Evolutionary conservation across 495 filamentous ascomycete genomes (phyloP), one percentile per base, ranked within the genome.

Genomic region (Lineolata rhizophorae): DNA sequence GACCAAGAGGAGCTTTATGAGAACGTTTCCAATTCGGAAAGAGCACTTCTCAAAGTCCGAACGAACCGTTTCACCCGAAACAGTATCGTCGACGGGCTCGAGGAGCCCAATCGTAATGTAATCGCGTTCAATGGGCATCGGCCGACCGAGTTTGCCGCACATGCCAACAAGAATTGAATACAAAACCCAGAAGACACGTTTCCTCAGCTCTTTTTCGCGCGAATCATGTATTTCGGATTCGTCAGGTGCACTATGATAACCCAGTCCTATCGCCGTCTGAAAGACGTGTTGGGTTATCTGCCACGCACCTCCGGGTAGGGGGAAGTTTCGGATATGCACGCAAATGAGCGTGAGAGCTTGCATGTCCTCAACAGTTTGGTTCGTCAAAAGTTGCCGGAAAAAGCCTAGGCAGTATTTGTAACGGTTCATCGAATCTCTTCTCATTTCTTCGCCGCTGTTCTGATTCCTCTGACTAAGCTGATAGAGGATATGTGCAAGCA

Each of bases 51-150:
- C 35, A 60, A 65, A 31, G 50, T 47, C 45, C 48, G 58, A 35
- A 46, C 55, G 12, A 48, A 56, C 55, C 10, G 60, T 49, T 16
- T 74, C 63, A 1, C 56, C 52, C 3, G 72, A 58, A 20, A 70
- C 57, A 39, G 75, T 65, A 44, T 85, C 78, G 36, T 72, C 54
- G 29, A 82, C 55, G 11, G 63, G 48, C 30, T 76, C 62, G 1
- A 76, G 79, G 18, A 80, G 62, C 37, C 80, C 77, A 27, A 74
- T 61, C 44, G 84, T 79, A 42, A 75, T 69, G 43, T 85, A 78
- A 21, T 75, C 67, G 8, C 65, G 35, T 16, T 65, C 57, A 12
- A 85, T 54, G 1, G 70, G 59, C 72, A 83, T 79, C 12, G 78
- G 78, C 24, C 72, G 58, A 18, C 78, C 78, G 18, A 84, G 58